Evolutionary conservation across 2,329 filamentous ascomycete species (phyloP), one percentile per base, ranked within the genome.

Genomic region (Rachicladosporium sp.): DNA sequence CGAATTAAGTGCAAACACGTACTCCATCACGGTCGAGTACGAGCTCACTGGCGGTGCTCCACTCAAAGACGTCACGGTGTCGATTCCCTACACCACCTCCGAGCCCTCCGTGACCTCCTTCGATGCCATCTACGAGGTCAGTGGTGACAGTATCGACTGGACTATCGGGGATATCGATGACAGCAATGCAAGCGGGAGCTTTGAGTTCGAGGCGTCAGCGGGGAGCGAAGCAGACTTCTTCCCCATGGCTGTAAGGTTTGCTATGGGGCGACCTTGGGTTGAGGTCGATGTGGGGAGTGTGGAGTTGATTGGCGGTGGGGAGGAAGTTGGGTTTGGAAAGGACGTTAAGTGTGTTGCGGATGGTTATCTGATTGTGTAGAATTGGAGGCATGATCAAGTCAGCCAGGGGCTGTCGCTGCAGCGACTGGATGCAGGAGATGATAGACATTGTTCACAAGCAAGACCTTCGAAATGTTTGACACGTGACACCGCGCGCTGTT

Each of bases 161-260:
- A 82, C 80, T 32, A 83, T 98, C 52, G 89, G 91, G 45, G 74
- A 77, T 4, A 79, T 96, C 31, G 82, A 88, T 54, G 80, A 86
- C 37, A 80, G 80, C 42, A 94, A 91, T 58, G 66, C 79, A 11
- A 87, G 71, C 31, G 91, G 91, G 11, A 81, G 83, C 35, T 96
- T 98, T 55, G 91, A 98, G 61, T 96, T 98, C 50, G 91, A 96
- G 63, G 86, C 87, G 1, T 78, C 84, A 59, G 84, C 84, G 8
- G 76, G 78, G 40, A 84, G 88, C 50, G 91, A 96, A 58, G 80
- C 85, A 41, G 88, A 95, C 53, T 96, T 96, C 68, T 98, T 98
- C 78, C 91, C 91, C 1, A 96, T 98, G 88, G 81, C 76, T 39
- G 79, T 96, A 44, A 75, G 79, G 40, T 98, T 98, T 65, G 80